phyloP scores from a whole-genome alignment of 2,329 filamentous ascomycete genomes.

The Lasiodiplodia citricola region DNA sequence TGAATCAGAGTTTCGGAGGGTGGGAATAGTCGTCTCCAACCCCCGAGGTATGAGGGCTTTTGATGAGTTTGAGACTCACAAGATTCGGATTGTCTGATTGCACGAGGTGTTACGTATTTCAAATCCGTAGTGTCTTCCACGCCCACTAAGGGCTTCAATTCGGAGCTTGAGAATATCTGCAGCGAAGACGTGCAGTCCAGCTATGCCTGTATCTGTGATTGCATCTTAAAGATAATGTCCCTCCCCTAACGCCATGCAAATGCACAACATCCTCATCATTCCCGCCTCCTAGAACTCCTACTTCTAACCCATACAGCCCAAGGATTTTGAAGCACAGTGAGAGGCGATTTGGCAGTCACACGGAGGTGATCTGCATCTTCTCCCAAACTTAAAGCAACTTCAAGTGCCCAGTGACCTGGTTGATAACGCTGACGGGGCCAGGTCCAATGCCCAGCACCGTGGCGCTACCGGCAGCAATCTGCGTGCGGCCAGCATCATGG shows the following conservation, averaged over 20 bases:
- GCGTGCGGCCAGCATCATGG: constrained; percentile 92
- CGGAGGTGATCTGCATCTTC: neutral
- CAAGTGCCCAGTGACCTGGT: constrained; percentile 81
- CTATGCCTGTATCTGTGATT: neutral
- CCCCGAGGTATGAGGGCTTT: neutral
- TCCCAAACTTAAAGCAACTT: constrained; percentile 71
- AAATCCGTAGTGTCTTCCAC: neutral
- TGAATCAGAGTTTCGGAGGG: neutral
- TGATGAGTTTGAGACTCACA: neutral
- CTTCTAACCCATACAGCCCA: neutral
- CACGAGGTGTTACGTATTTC: neutral
- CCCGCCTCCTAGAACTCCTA: neutral
- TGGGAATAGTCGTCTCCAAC: neutral
- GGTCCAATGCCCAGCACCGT: constrained; percentile 81
- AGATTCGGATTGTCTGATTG: neutral
- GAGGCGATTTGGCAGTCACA: neutral
- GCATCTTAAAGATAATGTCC: no score
- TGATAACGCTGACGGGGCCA: constrained; percentile 84
- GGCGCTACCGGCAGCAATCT: constrained; percentile 91
- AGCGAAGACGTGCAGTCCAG: neutral
- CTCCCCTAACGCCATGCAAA: neutral
- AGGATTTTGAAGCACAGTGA: neutral
- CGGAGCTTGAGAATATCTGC: neutral
- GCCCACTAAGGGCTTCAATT: neutral
- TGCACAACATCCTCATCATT: neutral